phyloP scores from a whole-genome alignment of 1,139 yeast genomes.

The Zhuliangozyma parablackwelliae region DNA sequence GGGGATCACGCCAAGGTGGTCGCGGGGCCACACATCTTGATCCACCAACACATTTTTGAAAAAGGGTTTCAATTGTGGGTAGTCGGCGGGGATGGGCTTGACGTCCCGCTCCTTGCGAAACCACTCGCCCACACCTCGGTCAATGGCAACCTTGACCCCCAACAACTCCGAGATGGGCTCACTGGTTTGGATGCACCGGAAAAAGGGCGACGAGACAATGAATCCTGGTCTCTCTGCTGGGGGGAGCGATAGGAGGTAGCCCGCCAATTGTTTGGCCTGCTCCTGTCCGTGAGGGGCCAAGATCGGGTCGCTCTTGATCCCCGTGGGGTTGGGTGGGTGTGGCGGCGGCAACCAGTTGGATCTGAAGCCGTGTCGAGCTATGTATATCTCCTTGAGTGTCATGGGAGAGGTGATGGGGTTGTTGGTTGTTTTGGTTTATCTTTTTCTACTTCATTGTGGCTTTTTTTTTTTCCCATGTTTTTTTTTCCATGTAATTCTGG shows the following conservation, averaged over 20 bases:
- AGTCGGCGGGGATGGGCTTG: slow-evolving; percentile 58
- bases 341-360: slow-evolving; percentile 81
- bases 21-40: slow-evolving; percentile 38
- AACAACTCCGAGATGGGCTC: slow-evolving; percentile 59
- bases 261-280: slow-evolving; percentile 73
- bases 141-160: slow-evolving; percentile 55
- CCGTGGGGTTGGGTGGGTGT: slow-evolving; percentile 72
- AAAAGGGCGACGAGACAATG: slow-evolving; percentile 78
- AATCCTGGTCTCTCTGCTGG: slow-evolving; percentile 52
- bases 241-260: slow-evolving; percentile 35
- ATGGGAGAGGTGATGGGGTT: slow-evolving; percentile 15
- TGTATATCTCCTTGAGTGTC: slow-evolving; percentile 44
- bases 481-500: too few relatives aligned
- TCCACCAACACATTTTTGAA: slow-evolving; percentile 45
- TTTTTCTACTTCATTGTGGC: too few relatives aligned
- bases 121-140: slow-evolving; percentile 75
- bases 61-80: slow-evolving; percentile 41
- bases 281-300: slow-evolving; percentile 75
- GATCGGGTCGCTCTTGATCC: slow-evolving; percentile 77
- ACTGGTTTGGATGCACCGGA: slow-evolving; percentile 82
- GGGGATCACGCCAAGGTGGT: slow-evolving; percentile 49
- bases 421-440: too few relatives aligned
- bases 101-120: slow-evolving; percentile 50
- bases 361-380: slow-evolving; percentile 72
- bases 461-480: too few relatives aligned